Evolutionary conservation across 2,329 filamentous ascomycete genomes (phyloP).

Genomic region (Fusarium ramigenum): DNA sequence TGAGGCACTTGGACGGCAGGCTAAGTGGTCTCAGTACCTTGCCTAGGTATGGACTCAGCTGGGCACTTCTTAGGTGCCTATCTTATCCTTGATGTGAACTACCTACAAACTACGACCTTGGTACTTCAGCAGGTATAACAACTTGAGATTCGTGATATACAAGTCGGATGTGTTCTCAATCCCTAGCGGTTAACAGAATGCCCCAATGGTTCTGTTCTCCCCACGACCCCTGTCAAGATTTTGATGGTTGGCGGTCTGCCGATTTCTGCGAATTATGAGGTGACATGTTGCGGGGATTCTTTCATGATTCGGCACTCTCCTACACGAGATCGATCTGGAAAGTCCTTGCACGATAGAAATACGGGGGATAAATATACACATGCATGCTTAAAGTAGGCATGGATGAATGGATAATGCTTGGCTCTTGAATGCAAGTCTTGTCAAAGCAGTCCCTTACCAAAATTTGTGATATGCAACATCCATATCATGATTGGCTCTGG

Average conservation of each 20-base stretch:
- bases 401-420: background rate
- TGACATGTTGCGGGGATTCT: slow-evolving; percentile 38
- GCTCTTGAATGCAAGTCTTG: background rate
- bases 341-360: background rate
- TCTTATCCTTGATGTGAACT: background rate
- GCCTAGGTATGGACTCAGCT: background rate
- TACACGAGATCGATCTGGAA: slow-evolving; percentile 12
- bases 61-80: background rate
- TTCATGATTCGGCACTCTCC: slow-evolving; percentile 24
- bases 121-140: background rate
- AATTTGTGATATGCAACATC: background rate
- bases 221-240: slow-evolving; percentile 26
- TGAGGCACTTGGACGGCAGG: slow-evolving; percentile 19
- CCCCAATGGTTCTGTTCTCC: slow-evolving; percentile 1
- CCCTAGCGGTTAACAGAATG: background rate
- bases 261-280: slow-evolving; percentile 42
- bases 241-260: slow-evolving; percentile 31
- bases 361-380: background rate
- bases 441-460: background rate
- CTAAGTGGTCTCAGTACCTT: background rate
- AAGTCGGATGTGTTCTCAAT: background rate
- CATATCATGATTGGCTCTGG: background rate
- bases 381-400: background rate
- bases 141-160: background rate
- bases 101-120: background rate